Evolutionary conservation across 345 rosid species (phyloP).

Genomic region (Citrus medica): DNA sequence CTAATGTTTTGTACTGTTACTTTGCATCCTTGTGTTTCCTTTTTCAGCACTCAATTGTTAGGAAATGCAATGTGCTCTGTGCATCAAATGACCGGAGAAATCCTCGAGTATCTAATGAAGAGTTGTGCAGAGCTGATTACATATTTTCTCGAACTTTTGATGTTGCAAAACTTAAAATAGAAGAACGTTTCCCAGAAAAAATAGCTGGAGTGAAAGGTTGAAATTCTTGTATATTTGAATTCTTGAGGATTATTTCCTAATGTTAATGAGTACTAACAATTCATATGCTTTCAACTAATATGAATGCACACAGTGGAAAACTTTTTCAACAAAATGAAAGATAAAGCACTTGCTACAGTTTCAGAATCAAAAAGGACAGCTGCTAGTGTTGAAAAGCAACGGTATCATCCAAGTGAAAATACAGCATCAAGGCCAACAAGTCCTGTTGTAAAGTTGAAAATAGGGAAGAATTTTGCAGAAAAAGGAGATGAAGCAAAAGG

Average conservation of each 20-base stretch:
- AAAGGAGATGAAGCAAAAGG: neutral
- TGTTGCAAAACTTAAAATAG: constrained; percentile 30
- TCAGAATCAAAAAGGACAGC: constrained; percentile 21
- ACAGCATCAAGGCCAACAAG: constrained; percentile 9
- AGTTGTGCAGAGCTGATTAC: constrained; percentile 34
- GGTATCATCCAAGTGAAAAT: constrained; percentile 16
- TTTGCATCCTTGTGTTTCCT: neutral
- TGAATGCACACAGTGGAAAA: constrained; percentile 37
- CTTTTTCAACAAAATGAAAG: constrained; percentile 44
- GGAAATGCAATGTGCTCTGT: constrained; percentile 55
- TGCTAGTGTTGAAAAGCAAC: constrained; percentile 15
- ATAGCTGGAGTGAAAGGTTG: constrained; percentile 53
- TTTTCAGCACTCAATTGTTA: constrained; percentile 37
- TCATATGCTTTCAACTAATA: neutral
- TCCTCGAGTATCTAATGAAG: constrained; percentile 31
- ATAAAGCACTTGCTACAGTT: constrained; percentile 14
- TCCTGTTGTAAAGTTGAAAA: neutral
- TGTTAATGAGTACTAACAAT: neutral
- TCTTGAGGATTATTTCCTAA: neutral
- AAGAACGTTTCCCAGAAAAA: constrained; percentile 25
- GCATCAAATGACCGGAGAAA: constrained; percentile 40
- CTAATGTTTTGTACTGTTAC: neutral
- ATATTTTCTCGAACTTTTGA: constrained; percentile 47
- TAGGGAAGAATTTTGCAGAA: neutral
- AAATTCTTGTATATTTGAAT: neutral